These are phyloP conservation scores for Populus tomentosa DNA, from an alignment of 441 rosid genomes.

Conservation along the genomic window DNA sequence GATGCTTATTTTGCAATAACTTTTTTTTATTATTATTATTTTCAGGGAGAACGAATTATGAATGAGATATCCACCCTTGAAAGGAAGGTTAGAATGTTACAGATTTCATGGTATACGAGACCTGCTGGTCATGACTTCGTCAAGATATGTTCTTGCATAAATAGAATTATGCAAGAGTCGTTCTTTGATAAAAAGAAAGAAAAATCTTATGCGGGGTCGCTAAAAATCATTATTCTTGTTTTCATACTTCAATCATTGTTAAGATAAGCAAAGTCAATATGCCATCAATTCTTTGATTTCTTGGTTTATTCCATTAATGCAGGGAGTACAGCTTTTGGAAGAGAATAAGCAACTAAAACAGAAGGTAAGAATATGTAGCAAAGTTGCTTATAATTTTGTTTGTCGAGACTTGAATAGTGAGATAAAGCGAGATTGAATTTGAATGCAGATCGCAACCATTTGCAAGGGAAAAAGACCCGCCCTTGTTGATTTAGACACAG, in stretches of 20 bases:
- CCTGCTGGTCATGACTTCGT: neutral
- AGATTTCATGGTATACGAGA: neutral
- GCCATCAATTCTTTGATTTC: neutral
- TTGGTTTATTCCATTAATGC: slow-evolving; percentile 2
- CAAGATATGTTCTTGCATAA: neutral
- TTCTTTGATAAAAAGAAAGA: no score
- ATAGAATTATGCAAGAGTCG: neutral
- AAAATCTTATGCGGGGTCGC: neutral
- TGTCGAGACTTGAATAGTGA: neutral
- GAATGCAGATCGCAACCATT: slow-evolving; percentile 27
- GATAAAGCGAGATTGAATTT: neutral
- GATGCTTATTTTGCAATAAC: neutral
- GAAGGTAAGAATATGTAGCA: slow-evolving; percentile 20
- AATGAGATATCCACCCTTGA: slow-evolving; percentile 46
- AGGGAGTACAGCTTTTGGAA: slow-evolving; percentile 48
- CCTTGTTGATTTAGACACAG: slow-evolving; percentile 25
- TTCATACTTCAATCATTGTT: neutral
- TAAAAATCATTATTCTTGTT: neutral
- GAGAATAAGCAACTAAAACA: slow-evolving; percentile 48
- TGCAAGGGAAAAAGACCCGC: slow-evolving; percentile 27
- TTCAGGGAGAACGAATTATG: slow-evolving; percentile 21
- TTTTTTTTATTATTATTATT: no score
- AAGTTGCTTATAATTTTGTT: neutral
- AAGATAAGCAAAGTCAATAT: neutral
- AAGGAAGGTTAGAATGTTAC: slow-evolving; percentile 35